A percentile compares a stretch with the other conserved stretches of the same genome.
Conservation (phyloP, 2,329 filamentous ascomycete genomes). For the Trichoderma sp. region DNA sequence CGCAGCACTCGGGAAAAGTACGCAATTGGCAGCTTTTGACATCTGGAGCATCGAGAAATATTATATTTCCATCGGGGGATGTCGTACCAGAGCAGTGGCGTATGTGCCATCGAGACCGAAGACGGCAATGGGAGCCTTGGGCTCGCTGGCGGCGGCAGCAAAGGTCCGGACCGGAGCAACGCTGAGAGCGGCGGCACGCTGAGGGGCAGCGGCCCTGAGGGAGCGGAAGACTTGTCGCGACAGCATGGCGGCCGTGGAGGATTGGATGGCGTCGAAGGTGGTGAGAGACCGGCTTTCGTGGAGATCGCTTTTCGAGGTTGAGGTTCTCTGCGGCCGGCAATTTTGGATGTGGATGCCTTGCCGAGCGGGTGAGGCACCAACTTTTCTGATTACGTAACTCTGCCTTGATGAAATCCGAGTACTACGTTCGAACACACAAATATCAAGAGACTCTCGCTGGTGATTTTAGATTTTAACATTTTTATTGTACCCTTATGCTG, state of each 20-base stretch:
- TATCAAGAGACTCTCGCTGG: not conserved
- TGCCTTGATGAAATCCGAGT: not conserved
- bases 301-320: slow-evolving; percentile 37
- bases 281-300: slow-evolving; percentile 29
- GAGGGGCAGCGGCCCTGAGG: slow-evolving; percentile 57
- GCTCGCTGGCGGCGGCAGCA: slow-evolving; percentile 67
- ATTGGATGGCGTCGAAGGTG: slow-evolving; percentile 30
- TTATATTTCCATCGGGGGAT: not conserved
- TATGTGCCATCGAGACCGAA: slow-evolving; percentile 98
- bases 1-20: not conserved
- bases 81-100: slow-evolving; percentile 91
- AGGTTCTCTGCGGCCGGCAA: slow-evolving; percentile 39
- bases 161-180: slow-evolving; percentile 69
- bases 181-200: slow-evolving; percentile 47
- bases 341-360: slow-evolving; percentile 45
- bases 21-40: not conserved
- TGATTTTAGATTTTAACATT: not conserved
- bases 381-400: slow-evolving; percentile 33
- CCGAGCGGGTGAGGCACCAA: slow-evolving; percentile 38
- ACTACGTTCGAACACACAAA: not conserved
- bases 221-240: slow-evolving; percentile 60
- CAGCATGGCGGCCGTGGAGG: slow-evolving; percentile 46
- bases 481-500: not conserved
- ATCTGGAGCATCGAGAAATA: not conserved
- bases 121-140: slow-evolving; percentile 84